Base-by-base conservation (phyloP, 139 green algal genomes). In the Closterium sp. region DNA sequence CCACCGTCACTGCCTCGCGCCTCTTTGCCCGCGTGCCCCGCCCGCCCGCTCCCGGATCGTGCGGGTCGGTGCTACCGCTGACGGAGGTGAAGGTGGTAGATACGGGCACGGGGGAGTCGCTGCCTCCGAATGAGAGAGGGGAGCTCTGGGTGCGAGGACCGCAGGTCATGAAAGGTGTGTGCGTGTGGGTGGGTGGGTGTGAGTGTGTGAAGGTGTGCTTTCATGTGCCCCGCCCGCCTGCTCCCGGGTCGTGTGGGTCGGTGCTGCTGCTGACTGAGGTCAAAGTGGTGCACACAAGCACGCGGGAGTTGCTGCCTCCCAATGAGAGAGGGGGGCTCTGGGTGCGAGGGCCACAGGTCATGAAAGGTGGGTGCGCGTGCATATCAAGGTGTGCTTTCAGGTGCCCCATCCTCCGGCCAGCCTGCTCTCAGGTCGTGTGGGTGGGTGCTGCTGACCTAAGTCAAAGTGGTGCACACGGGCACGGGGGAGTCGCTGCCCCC, bases 141-240 rank as follows among this genome's bases (percentile, higher is more conserved):
- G 95, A 96, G 92, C 86, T 96, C 28, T 95, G 92, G 45, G 87
- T 95, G 30, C 86, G 94, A 9, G 95, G 95, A 29, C 95, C 95
- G 21, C 89, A 86, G 3, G 94, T 96, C 31, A 95, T 95, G 92
- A 94, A 92, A 86, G 92, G 92, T 94, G 50, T 7, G 50, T 70
- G 50, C 17, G 50, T 62, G 42, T 62, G 50, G 50, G 2, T 2
- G 17, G 19, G 50, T 70, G 50, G 50, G 50, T 62, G 42, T 70
- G 50, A 6, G 34, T 42, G 45, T 70, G 45, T 70, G 45, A 13
- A 70, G 45, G 3, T 70, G 45, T 70, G 45, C 45, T 70, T 70
- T 70, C 10, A 70, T 1, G 94, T 30, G 88, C 94, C 89, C 89
- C 92, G 90, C 86, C 32, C 32, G 4, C 32, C 32, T 4, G 32